Percentiles rank a stretch among this genome's conserved stretches.
phyloP scores from a whole-genome alignment of 257 asterid genomes.

The Apocynum venetum region DNA sequence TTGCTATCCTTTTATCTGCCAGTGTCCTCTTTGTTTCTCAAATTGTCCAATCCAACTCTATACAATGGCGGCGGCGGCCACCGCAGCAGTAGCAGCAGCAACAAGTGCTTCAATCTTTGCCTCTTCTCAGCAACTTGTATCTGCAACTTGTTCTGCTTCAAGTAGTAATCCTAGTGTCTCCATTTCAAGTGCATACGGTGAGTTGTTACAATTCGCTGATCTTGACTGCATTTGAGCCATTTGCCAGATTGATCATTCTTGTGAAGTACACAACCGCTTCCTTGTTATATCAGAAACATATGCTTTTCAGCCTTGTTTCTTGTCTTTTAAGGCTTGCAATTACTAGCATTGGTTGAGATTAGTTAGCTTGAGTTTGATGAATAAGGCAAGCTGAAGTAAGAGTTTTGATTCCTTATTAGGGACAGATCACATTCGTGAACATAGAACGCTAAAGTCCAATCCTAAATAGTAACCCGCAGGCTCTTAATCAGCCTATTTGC shows the following conservation, averaged over 20 bases:
- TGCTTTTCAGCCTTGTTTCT: not conserved
- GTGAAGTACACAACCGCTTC: not conserved
- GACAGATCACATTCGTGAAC: too few relatives aligned
- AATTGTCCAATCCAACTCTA: not conserved
- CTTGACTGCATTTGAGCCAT: not conserved
- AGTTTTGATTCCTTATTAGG: too few relatives aligned
- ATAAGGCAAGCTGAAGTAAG: not conserved
- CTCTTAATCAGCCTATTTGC: too few relatives aligned
- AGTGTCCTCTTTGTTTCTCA: not conserved
- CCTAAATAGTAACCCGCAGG: too few relatives aligned
- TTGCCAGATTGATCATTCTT: not conserved
- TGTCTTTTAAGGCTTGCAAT: conserved; percentile 1
- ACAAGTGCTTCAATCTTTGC: conserved; percentile 31
- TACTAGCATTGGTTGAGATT: not conserved
- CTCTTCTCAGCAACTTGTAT: conserved; percentile 45
- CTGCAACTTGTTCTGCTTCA: conserved; percentile 31
- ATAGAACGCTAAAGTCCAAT: too few relatives aligned
- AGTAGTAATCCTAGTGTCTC: conserved; percentile 19
- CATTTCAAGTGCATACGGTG: conserved; percentile 19
- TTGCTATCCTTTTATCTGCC: not conserved
- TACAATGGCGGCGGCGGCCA: conserved; percentile 24
- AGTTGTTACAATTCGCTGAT: conserved; percentile 6
- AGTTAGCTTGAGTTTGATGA: not conserved
- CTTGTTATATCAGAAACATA: not conserved
- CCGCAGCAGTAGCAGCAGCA: conserved; percentile 27